Evolutionary conservation across 805 yeast species (phyloP), one percentile per base, ranked within the genome.

Genomic region (Ogataea chonburiensis): DNA sequence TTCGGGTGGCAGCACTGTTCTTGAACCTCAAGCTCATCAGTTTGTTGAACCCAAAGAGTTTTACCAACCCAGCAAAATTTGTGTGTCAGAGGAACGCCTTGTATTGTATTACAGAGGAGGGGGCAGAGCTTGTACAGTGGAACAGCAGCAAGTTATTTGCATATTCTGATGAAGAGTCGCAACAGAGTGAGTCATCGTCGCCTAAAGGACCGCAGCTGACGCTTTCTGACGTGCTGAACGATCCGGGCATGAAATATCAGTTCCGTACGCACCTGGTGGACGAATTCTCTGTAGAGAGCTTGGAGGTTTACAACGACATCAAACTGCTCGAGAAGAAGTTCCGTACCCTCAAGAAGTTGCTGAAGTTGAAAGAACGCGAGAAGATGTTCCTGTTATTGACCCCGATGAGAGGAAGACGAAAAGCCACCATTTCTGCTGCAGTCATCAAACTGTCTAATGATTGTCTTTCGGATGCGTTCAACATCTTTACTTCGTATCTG

Each of bases 191-290:
- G 12, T 8, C 26, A 10, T n/a, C 10, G 17, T 31, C 31, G 15
- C 18, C 20, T 4, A 35, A 24, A 22, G 37, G 31, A 15, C 21
- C 26, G 19, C 38, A 33, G 11, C 27, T 52, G 5, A 37, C 46
- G 1, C 51, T 75, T 15, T 59, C 64, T 20, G 68, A 68, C 7
- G 66, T 81, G 4, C 53, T 87, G 7, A 59, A 61, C 7, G 95
- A 87, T 55, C 94, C 95, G 0, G 96, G 93, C 0, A 63, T 81
- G 64, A 67, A 82, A 36, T 77, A 75, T 37, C 58, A 86, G 7
- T 85, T 87, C 58, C 68, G 77, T 43, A 63, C 66, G n/a, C 87
- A 84, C 53, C 56, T 87, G 34, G 76, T 72, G 32, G 70, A 67
- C 19, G 82, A 78, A 34, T 68, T 71, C 37, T 86, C 95, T 52